These are phyloP conservation scores for Metschnikowia amazonensis DNA, from an alignment of 805 yeast genomes.

Conservation along the genomic window DNA sequence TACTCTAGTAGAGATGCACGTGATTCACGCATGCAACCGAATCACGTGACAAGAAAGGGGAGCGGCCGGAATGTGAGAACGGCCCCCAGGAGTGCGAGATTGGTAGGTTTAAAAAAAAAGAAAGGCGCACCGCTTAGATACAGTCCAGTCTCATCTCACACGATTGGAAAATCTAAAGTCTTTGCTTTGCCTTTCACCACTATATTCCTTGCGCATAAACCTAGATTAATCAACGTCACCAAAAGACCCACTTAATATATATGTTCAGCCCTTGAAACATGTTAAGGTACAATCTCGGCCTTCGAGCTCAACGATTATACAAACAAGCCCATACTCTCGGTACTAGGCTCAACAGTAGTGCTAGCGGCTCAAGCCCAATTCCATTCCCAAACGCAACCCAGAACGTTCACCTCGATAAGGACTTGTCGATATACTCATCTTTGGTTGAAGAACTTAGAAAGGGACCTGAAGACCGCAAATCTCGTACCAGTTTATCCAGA, in stretches of 20 bases:
- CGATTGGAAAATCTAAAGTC: constrained; percentile 2
- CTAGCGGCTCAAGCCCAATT: background rate
- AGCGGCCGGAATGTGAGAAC: no score
- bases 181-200: background rate
- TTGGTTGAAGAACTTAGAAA: constrained; percentile 17
- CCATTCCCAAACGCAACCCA: background rate
- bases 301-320: background rate
- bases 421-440: constrained; percentile 13
- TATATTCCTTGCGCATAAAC: background rate
- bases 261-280: background rate
- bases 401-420: constrained; percentile 5
- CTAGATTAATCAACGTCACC: no score
- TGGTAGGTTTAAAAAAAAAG: background rate
- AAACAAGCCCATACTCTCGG: background rate
- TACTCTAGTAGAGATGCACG: constrained; percentile 10
- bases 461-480: constrained; percentile 3
- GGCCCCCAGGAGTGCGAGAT: background rate
- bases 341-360: background rate
- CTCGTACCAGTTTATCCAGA: constrained; percentile 4
- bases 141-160: constrained; percentile 7
- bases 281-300: background rate
- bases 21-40: background rate
- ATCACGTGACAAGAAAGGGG: background rate
- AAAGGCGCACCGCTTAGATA: background rate
- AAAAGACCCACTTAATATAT: background rate